A percentile compares a stretch with the other conserved stretches of the same genome.
Conservation (phyloP, 1,139 yeast genomes). For the Protomyces lactucae-debilis region DNA sequence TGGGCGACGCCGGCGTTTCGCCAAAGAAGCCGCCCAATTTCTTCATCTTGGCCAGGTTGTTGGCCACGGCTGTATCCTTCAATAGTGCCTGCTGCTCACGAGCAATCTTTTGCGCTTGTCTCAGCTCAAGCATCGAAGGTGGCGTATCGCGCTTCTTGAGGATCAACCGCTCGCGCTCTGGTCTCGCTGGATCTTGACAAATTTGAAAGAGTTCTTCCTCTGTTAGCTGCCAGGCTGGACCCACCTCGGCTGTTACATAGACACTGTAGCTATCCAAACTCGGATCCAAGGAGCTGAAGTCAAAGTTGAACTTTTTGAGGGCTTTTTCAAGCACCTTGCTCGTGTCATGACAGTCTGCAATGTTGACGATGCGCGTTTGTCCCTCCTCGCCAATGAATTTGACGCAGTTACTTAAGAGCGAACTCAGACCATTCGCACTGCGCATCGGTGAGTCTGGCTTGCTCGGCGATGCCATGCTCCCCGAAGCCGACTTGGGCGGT, state of each 20-base stretch:
- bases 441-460: conserved; percentile 18
- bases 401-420: conserved; percentile 44
- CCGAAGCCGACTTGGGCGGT: not conserved
- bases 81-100: conserved; percentile 31
- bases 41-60: conserved; percentile 24
- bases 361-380: conserved; percentile 63
- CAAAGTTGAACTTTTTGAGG: conserved; percentile 48
- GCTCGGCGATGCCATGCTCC: not conserved
- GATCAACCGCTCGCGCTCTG: conserved; percentile 68
- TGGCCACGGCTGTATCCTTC: conserved; percentile 25
- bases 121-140: conserved; percentile 66
- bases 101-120: conserved; percentile 50
- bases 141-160: conserved; percentile 59
- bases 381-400: conserved; percentile 62
- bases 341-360: conserved; percentile 76
- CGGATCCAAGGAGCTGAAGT: conserved; percentile 12
- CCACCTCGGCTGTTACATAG: conserved; percentile 39
- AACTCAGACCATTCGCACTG: conserved; percentile 12
- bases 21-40: conserved; percentile 29
- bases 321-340: conserved; percentile 70
- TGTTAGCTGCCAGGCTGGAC: conserved; percentile 51
- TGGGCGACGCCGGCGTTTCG: conserved; percentile 25
- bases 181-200: conserved; percentile 68
- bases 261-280: conserved; percentile 14
- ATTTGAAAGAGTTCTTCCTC: conserved; percentile 79